Conservation (phyloP, 2,329 filamentous ascomycete genomes). For the Aspergillus luchuensis region DNA sequence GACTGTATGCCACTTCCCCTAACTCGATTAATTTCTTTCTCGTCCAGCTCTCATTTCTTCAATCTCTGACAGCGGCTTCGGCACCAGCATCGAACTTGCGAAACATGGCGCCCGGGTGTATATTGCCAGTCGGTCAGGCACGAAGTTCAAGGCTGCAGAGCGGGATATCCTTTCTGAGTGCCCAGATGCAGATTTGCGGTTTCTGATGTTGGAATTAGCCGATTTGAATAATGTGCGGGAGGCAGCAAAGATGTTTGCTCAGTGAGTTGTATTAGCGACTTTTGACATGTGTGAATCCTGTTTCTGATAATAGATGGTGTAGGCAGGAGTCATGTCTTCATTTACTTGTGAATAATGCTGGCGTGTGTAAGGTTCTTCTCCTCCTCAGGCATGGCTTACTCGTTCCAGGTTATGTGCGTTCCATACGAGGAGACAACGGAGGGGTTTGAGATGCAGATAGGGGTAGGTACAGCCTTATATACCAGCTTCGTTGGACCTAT, state of each 20-base stretch:
- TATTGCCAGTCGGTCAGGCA: neutral
- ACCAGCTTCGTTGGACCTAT: no score
- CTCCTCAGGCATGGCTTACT: no score
- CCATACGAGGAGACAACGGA: slow-evolving; percentile 4
- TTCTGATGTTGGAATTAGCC: neutral
- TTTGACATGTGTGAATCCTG: no score
- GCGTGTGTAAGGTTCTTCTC: neutral
- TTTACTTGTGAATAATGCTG: neutral
- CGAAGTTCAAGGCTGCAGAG: neutral
- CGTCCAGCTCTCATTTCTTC: no score
- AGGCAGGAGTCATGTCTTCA: neutral
- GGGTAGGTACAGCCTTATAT: neutral
- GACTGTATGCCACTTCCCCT: no score
- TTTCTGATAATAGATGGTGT: no score
- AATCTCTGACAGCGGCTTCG: slow-evolving; percentile 24
- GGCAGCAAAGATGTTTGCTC: no score
- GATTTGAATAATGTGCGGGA: no score
- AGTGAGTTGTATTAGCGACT: no score
- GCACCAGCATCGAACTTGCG: neutral
- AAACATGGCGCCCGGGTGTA: slow-evolving; percentile 1
- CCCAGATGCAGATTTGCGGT: neutral
- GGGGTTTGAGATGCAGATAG: slow-evolving; percentile 6
- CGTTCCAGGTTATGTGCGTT: neutral
- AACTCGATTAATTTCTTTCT: no score
- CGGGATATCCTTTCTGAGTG: neutral